Conservation (phyloP, 2,329 filamentous ascomycete species). For the Colletotrichum ledebouriae region DNA sequence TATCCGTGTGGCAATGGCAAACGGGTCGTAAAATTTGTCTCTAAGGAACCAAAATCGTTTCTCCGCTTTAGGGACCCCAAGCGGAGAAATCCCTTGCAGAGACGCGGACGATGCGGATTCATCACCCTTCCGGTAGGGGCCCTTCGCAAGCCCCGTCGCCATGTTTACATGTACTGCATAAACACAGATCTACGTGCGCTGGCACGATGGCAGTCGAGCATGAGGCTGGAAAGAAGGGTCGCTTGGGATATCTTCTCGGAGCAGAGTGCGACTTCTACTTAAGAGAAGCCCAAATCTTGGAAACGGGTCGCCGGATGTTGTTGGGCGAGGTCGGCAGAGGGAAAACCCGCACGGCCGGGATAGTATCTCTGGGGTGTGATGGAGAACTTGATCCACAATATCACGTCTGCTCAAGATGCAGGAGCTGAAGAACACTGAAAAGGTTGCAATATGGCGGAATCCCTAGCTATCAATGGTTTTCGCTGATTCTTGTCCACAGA, state of each 20-base stretch:
- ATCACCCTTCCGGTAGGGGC: conserved; percentile 9
- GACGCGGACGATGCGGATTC: conserved; percentile 35
- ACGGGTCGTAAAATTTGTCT: conserved; percentile 45
- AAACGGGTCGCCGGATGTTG: conserved; percentile 28
- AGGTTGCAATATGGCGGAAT: no score
- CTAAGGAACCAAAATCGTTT: conserved; percentile 53
- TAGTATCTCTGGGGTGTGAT: conserved; percentile 6
- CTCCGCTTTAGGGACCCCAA: conserved; percentile 46
- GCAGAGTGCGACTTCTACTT: not conserved
- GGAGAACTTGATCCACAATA: conserved; percentile 33
- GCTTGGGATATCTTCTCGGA: conserved; percentile 11
- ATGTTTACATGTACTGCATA: conserved; percentile 9
- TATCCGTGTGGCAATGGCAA: conserved; percentile 53
- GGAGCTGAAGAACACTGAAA: not conserved
- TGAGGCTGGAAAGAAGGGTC: not conserved
- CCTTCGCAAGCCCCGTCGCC: conserved; percentile 42
- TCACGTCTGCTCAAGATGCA: conserved; percentile 16
- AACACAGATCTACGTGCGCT: no score
- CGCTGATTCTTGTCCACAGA: no score
- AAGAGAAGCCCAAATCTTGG: not conserved
- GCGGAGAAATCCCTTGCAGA: conserved; percentile 44
- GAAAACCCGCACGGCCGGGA: not conserved
- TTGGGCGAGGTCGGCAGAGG: not conserved
- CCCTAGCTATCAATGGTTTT: no score
- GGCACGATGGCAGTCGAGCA: not conserved